phyloP scores from a whole-genome alignment of 2,329 filamentous ascomycete genomes.

The Ophiosphaerella narmari region DNA sequence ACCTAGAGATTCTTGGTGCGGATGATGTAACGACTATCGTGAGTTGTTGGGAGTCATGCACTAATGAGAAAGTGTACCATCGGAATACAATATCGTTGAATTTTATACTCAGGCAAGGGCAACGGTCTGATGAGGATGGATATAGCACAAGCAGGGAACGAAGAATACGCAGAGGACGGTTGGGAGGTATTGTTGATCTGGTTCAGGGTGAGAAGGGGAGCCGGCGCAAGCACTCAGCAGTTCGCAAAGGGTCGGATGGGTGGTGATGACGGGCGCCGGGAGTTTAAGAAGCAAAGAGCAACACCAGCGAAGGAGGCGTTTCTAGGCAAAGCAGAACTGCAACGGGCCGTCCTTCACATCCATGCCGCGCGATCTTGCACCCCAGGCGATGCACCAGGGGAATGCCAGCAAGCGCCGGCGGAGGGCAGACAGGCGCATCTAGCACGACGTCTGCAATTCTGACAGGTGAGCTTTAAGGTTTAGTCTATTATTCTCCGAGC shows the following conservation, averaged over 20 bases:
- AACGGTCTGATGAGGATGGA: too few species aligned
- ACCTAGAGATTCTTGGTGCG: too few species aligned
- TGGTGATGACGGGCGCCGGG: slow-evolving; percentile 33
- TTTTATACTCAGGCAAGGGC: too few species aligned
- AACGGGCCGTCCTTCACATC: slow-evolving; percentile 45
- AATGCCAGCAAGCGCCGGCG: slow-evolving; percentile 33
- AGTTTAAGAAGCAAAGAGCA: slow-evolving; percentile 34
- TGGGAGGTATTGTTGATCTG: slow-evolving; percentile 7
- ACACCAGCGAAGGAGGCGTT: slow-evolving; percentile 36
- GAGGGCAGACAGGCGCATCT: slow-evolving; percentile 33
- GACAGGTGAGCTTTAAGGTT: slow-evolving; percentile 46
- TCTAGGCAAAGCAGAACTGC: slow-evolving; percentile 43
- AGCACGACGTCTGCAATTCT: slow-evolving; percentile 39
- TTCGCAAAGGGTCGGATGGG: slow-evolving; percentile 28
- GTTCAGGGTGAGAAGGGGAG: slow-evolving; percentile 15
- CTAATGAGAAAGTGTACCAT: too few species aligned
- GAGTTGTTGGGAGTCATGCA: too few species aligned
- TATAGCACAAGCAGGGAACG: not conserved
- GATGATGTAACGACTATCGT: too few species aligned
- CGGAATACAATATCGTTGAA: too few species aligned
- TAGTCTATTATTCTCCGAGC: slow-evolving; percentile 45
- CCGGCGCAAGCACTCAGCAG: slow-evolving; percentile 40
- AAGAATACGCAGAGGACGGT: slow-evolving; percentile 16
- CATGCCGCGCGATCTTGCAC: slow-evolving; percentile 41
- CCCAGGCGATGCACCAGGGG: slow-evolving; percentile 29